phyloP scores from a whole-genome alignment of 306 rosid species.

The Rosa multiflora region DNA sequence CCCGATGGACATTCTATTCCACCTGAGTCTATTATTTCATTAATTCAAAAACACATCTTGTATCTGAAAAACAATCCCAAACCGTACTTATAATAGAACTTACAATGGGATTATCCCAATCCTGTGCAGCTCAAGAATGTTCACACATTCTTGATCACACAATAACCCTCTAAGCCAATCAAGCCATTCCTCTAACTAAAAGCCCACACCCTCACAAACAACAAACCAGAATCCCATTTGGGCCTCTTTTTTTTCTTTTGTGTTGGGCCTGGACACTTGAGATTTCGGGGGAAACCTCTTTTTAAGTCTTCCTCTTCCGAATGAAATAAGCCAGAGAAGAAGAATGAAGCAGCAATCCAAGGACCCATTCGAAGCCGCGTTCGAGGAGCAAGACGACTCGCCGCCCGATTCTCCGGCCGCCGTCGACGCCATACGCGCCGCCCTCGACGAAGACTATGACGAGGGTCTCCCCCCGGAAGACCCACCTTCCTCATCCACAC shows the following conservation, averaged over 20 bases:
- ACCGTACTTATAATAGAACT: too few species aligned
- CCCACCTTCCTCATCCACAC: constrained; percentile 9
- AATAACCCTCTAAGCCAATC: too few species aligned
- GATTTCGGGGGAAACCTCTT: background rate
- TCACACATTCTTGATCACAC: too few species aligned
- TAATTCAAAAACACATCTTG: too few species aligned
- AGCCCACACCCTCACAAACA: too few species aligned
- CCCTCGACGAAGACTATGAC: constrained; percentile 26
- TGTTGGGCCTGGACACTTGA: background rate
- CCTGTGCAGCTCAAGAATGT: too few species aligned
- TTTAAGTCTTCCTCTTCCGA: background rate
- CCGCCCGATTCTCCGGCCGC: constrained; percentile 58
- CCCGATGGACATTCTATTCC: too few species aligned
- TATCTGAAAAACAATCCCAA: too few species aligned
- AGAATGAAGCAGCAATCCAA: constrained; percentile 72
- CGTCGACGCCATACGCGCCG: constrained; percentile 18
- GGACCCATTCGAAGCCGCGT: constrained; percentile 98
- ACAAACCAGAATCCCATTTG: background rate
- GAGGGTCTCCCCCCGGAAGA: constrained; percentile 20
- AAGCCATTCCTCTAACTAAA: too few species aligned
- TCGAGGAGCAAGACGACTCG: constrained; percentile 74
- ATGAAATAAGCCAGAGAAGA: too few species aligned
- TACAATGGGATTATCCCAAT: too few species aligned
- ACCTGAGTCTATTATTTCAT: too few species aligned
- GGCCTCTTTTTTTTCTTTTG: background rate